Percentiles rank a stretch among this genome's conserved stretches.
Conservation (phyloP, 2,329 filamentous ascomycete species). For the Trichoderma asperellum region DNA sequence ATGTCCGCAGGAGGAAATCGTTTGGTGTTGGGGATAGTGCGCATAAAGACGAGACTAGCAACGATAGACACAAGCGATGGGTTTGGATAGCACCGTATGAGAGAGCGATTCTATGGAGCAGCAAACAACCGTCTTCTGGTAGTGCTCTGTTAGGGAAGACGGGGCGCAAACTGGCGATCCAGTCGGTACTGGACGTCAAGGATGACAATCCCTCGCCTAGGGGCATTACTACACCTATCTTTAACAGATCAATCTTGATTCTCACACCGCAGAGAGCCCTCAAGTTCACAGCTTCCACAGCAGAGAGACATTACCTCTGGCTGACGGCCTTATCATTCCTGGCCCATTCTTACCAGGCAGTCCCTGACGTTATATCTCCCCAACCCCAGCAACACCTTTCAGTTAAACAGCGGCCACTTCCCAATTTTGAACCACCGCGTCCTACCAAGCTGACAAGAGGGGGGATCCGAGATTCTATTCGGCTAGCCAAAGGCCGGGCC, state of each 20-base stretch:
- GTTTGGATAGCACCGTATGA: constrained; percentile 98
- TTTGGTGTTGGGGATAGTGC: constrained; percentile 77
- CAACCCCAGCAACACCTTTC: constrained; percentile 47
- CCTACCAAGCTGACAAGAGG: constrained; percentile 51
- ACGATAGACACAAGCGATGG: constrained; percentile 91
- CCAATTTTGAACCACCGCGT: constrained; percentile 56
- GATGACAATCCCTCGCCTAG: constrained; percentile 87
- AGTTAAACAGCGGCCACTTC: constrained; percentile 46
- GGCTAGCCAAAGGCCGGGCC: constrained; percentile 75
- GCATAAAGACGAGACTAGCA: constrained; percentile 70
- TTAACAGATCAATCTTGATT: constrained; percentile 93
- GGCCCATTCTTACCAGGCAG: constrained; percentile 81
- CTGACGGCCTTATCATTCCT: constrained; percentile 92
- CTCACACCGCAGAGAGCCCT: constrained; percentile 89
- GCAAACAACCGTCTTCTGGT: constrained; percentile 89
- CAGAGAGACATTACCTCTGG: constrained; percentile 93
- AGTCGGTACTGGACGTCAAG: constrained; percentile 95
- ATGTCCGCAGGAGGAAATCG: constrained; percentile 83
- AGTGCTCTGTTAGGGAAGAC: constrained; percentile 90
- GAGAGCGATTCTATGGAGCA: constrained; percentile 95
- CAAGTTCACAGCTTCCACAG: constrained; percentile 85
- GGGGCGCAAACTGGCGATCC: constrained; percentile 88
- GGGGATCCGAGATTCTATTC: constrained; percentile 84
- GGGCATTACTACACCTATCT: constrained; percentile 60
- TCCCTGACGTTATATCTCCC: constrained; percentile 70